Base-by-base conservation (phyloP, 805 yeast species). In the Metahyphopichia silvanorum region DNA sequence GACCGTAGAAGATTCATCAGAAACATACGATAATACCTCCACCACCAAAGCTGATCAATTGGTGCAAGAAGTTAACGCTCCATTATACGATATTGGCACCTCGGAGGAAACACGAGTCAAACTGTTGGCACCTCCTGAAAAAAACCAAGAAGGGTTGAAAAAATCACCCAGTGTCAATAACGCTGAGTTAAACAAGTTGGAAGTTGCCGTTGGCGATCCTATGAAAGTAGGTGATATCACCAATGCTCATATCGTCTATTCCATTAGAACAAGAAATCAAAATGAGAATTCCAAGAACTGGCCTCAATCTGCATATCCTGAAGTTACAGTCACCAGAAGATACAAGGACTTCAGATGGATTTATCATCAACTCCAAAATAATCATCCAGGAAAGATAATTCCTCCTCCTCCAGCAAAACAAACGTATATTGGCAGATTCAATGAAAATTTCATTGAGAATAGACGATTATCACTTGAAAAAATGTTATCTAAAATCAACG, bases 351-450 rank as follows among this genome's bases (percentile, higher is more conserved):
- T 93, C 59, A 66, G 96, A 39, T 91, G 98, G 98, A 68, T 93
- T 9, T 91, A 88, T 56, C 86, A 86, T 43, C 96, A 89, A 46
- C 65, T 93, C 16, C 85, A 84, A 49, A 75, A 77, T 48, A 86
- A 82, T 46, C 88, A 93, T 51, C 95, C 96, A 21, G 98, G 98
- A 1, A 70, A 73, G 37, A 80, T 93, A 22, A 79, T 93, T 16
- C 98, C 98, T 1, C 72, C 72, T 2, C 96, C 98, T 1, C 97
- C 98, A 4, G 89, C 97, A 0, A 95, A 86, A 38, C 95, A 93
- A 56, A 96, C 94, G 41, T 83, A 84, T 6, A 82, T 89, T 34
- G 97, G 98, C 4, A 73, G 96, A 40, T 88, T 93, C 59, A 87
- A 87, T 47, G 86, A 86, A 44, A 88, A 82, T 46, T 89, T 93